Percentiles rank a stretch among this genome's conserved stretches.
phyloP scores from a whole-genome alignment of 1,139 yeast genomes.

The Suhomyces panamericanus region DNA sequence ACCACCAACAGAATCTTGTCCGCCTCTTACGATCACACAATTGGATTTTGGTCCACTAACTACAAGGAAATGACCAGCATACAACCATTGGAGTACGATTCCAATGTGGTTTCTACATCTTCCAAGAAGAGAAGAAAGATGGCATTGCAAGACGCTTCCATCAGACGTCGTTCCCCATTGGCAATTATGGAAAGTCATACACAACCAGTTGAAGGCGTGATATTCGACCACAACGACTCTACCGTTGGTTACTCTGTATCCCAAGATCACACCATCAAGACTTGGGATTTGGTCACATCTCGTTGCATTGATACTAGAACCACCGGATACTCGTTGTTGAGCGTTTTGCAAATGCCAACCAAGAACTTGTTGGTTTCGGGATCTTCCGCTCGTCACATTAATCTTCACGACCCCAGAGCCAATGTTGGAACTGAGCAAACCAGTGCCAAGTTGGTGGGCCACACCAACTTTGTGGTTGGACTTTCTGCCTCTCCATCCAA shows the following conservation, averaged over 20 bases:
- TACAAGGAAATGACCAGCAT: slow-evolving; percentile 80
- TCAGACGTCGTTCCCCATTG: slow-evolving; percentile 80
- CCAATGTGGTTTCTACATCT: slow-evolving; percentile 63
- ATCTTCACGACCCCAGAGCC: slow-evolving; percentile 85
- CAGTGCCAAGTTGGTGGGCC: slow-evolving; percentile 78
- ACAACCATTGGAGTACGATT: slow-evolving; percentile 56
- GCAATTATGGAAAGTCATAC: slow-evolving; percentile 76
- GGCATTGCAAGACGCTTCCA: slow-evolving; percentile 73
- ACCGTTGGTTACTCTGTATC: slow-evolving; percentile 92
- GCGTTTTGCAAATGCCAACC: slow-evolving; percentile 66
- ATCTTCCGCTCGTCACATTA: slow-evolving; percentile 93
- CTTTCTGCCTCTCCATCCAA: slow-evolving; percentile 72
- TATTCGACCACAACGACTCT: slow-evolving; percentile 68
- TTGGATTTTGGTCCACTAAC: slow-evolving; percentile 87
- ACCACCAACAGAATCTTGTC: slow-evolving; percentile 65
- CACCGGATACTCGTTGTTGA: slow-evolving; percentile 83
- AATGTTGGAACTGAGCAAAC: slow-evolving; percentile 39
- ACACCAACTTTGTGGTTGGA: slow-evolving; percentile 84
- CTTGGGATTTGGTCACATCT: slow-evolving; percentile 92
- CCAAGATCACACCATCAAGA: slow-evolving; percentile 90
- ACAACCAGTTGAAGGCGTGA: slow-evolving; percentile 83
- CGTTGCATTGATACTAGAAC: slow-evolving; percentile 83
- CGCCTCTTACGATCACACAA: slow-evolving; percentile 78
- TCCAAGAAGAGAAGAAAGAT: slow-evolving; percentile 86
- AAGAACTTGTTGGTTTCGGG: slow-evolving; percentile 82